These are phyloP conservation scores for Colletotrichum endophyticum DNA, from an alignment of 2,329 filamentous ascomycete species.

Conservation along the genomic window DNA sequence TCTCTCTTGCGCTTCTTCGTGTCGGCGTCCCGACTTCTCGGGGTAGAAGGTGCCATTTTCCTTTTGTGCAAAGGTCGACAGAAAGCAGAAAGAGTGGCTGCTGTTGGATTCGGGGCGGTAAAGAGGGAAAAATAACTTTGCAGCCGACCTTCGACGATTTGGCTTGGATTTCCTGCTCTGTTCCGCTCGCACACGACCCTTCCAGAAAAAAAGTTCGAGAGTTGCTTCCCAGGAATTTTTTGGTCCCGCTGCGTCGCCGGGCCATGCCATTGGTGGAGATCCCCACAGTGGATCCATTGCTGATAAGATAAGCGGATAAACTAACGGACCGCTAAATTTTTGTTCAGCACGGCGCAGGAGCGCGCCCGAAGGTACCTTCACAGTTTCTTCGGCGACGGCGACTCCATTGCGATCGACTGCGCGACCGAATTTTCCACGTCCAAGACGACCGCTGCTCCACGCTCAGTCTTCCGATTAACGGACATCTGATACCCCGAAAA, in stretches of 20 bases:
- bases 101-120: not conserved
- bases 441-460: not conserved
- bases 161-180: constrained; percentile 12
- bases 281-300: not conserved
- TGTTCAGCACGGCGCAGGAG: not conserved
- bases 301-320: constrained; percentile 24
- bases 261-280: constrained; percentile 16
- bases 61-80: constrained; percentile 14
- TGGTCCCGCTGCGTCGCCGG: constrained; percentile 18
- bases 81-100: not conserved
- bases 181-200: constrained; percentile 6
- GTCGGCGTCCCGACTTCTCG: constrained; percentile 37
- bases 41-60: constrained; percentile 39
- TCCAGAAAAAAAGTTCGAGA: constrained; percentile 23
- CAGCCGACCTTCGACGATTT: constrained; percentile 1
- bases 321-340: constrained; percentile 19
- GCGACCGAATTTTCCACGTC: not conserved
- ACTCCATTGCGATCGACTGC: not conserved
- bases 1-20: constrained; percentile 55
- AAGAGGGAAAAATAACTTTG: not conserved
- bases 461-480: not conserved
- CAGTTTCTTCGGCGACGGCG: constrained; percentile 13
- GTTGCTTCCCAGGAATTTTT: constrained; percentile 21
- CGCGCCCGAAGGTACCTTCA: not conserved
- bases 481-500: not conserved